phyloP scores from a whole-genome alignment of 1,139 yeast species.

The Debaryomyces coudertii region DNA sequence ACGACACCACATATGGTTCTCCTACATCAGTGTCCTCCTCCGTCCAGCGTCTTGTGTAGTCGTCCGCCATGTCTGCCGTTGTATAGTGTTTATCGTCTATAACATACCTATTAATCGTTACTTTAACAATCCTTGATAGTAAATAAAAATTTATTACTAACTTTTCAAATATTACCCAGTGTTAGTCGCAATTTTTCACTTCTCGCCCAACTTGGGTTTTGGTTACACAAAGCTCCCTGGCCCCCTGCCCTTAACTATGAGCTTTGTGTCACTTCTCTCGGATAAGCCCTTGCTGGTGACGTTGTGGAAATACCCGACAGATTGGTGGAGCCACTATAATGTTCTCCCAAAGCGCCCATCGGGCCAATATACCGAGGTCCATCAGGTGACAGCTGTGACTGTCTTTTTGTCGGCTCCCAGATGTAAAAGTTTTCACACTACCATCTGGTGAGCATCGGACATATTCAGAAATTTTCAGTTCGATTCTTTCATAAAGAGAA shows the following conservation, averaged over 20 bases:
- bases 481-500: slow-evolving; percentile 13
- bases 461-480: slow-evolving; percentile 11
- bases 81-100: neutral
- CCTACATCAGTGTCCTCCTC: neutral
- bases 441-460: slow-evolving; percentile 8
- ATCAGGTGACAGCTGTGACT: slow-evolving; percentile 24
- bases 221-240: slow-evolving; percentile 13
- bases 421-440: slow-evolving; percentile 6
- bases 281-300: neutral
- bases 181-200: slow-evolving; percentile 14
- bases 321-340: neutral
- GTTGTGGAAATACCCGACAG: neutral
- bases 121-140: slow-evolving; percentile 9
- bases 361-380: neutral
- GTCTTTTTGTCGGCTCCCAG: slow-evolving; percentile 10
- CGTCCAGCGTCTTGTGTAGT: neutral
- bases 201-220: neutral
- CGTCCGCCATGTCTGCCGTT: neutral
- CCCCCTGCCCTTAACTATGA: slow-evolving; percentile 9
- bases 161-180: slow-evolving; percentile 5
- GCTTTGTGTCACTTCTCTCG: slow-evolving; percentile 1
- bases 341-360: neutral
- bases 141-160: slow-evolving; percentile 10
- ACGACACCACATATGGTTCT: neutral
- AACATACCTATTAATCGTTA: slow-evolving; percentile 12